Conservation (phyloP, 306 rosid genomes). For the Phaseolus lunatus region DNA sequence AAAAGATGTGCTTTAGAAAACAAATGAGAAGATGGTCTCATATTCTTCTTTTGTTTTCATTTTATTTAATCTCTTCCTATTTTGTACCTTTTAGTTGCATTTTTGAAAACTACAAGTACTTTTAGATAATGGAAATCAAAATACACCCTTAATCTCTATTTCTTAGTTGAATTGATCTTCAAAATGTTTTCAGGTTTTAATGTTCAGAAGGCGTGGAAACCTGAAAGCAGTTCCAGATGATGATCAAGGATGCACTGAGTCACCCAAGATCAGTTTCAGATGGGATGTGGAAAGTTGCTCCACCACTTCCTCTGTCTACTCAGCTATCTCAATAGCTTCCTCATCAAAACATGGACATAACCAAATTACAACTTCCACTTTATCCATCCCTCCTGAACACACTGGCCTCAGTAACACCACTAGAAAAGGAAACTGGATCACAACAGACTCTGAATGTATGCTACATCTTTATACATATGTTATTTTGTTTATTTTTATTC, state of each 20-base stretch:
- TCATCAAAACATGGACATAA: slow-evolving; percentile 51
- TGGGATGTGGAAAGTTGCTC: slow-evolving; percentile 90
- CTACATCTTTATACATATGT: not conserved
- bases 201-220: slow-evolving; percentile 61
- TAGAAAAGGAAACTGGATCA: slow-evolving; percentile 90
- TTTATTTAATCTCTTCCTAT: too few species aligned
- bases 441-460: slow-evolving; percentile 93
- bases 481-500: not conserved
- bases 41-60: too few species aligned
- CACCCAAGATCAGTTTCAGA: slow-evolving; percentile 91
- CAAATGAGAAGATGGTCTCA: too few species aligned
- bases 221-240: slow-evolving; percentile 63
- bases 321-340: slow-evolving; percentile 64
- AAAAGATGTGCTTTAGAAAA: too few species aligned
- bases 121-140: too few species aligned
- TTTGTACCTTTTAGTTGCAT: too few species aligned
- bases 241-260: slow-evolving; percentile 62
- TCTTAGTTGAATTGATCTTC: not conserved
- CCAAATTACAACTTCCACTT: slow-evolving; percentile 44
- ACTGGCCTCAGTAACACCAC: slow-evolving; percentile 34
- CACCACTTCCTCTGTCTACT: slow-evolving; percentile 70
- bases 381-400: slow-evolving; percentile 49
- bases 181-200: slow-evolving; percentile 59
- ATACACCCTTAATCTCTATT: not conserved
- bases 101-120: too few species aligned